phyloP scores from a whole-genome alignment of 2,329 filamentous ascomycete species.

The Calonectria naviculata region DNA sequence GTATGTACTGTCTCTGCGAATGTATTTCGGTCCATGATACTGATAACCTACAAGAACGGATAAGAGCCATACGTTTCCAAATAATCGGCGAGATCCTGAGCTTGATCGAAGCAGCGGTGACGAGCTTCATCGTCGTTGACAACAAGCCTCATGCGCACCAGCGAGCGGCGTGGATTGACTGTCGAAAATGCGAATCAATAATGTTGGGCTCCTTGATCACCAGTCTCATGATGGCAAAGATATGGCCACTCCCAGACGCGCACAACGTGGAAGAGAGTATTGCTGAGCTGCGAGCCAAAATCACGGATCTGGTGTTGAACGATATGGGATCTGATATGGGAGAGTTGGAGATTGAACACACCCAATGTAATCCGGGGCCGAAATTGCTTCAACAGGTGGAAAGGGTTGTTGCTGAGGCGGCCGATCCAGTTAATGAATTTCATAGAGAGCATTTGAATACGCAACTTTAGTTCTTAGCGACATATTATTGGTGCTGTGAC shows the following conservation, averaged over 20 bases:
- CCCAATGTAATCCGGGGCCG: constrained; percentile 31
- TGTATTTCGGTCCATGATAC: background rate
- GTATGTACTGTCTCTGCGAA: background rate
- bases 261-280: constrained; percentile 37
- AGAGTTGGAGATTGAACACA: constrained; percentile 24
- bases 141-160: constrained; percentile 29
- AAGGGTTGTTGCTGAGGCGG: constrained; percentile 26
- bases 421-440: constrained; percentile 3
- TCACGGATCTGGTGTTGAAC: constrained; percentile 38
- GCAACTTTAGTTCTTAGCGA: background rate
- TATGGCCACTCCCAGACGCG: constrained; percentile 44
- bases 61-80: constrained; percentile 29
- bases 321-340: constrained; percentile 31
- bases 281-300: constrained; percentile 28
- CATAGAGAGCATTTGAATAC: constrained; percentile 8
- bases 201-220: constrained; percentile 46
- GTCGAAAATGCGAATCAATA: constrained; percentile 47
- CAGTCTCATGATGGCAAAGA: constrained; percentile 42
- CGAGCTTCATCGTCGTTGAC: constrained; percentile 38
- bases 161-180: constrained; percentile 43
- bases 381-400: constrained; percentile 31
- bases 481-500: background rate
- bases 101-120: constrained; percentile 35
- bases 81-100: constrained; percentile 37
- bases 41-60: constrained; percentile 24